Base-by-base conservation (phyloP, 768 basidiomycete genomes). In the Xerocomus spinulosus region DNA sequence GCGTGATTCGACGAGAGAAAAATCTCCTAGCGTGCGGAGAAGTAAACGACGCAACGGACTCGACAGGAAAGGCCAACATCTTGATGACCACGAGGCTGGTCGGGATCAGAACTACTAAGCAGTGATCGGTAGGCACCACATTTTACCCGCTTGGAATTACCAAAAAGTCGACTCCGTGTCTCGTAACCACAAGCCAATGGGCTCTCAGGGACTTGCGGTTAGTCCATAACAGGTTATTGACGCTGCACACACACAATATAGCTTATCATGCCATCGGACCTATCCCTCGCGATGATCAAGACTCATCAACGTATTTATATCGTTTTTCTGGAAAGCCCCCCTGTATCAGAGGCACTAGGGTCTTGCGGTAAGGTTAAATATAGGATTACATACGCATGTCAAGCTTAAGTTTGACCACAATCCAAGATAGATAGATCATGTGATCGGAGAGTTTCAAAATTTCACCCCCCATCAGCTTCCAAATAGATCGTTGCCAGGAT, bases 351-450 rank as follows among this genome's bases (percentile, higher is more conserved):
- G 4, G 8, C 18, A 20, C 9, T 8, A 28, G 26, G 10, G 26
- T 28, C 6, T 28, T 28, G 26, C n/a, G n/a, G n/a, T n/a, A 26
- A 33, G 28, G 48, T 49, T 32, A 53, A 53, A 58, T 52, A 35
- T 50, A 32, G 50, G 43, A 50, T 62, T 58, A 55, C 51, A 58
- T 53, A 56, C 48, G 5, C 46, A 35, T 25, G 39, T 45, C 48
- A 59, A 56, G 49, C 56, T 61, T 55, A 58, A 45, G 58, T 60
- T 60, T 58, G 45, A 44, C 41, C 56, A n/a, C n/a, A n/a, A 39
- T 14, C 26, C 15, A 33, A 36, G 15, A n/a, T 42, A n/a, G n/a
- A n/a, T 25, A 38, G 35, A 34, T 42, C 49, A 57, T 42, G 42
- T 52, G 38, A 48, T 36, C 34, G 8, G 26, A 23, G 5, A 18